Base-by-base conservation (phyloP, 768 basidiomycete species). In the Asterophora lycoperdoides region DNA sequence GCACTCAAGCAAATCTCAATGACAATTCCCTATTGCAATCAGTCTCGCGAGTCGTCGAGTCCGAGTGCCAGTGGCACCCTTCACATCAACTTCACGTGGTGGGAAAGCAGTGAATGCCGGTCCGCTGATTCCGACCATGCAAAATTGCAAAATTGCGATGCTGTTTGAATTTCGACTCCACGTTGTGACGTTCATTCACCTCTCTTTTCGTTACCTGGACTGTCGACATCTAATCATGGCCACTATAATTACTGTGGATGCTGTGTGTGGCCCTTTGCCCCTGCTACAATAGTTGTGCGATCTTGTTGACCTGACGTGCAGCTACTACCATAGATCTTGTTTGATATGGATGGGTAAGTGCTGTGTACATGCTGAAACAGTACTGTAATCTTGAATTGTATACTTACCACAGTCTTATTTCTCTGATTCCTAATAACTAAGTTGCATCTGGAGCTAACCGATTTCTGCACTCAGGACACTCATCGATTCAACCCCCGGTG, bases 401-500 rank as follows among this genome's bases (percentile, higher is more conserved):
- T 23, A 23, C 6, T 3, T 23, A 6, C 23, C 23, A 23, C 3
- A 6, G 3, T 6, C 23, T 6, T 23, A 23, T 23, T 23, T 23
- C 23, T 23, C 23, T 23, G 3, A 23, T 23, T 23, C 23, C 23
- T 23, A 23, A 23, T 23, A 23, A 6, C 23, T 23, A 6, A 23
- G 6, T 23, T 23, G 6, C 6, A 23, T 23, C 23, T 23, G 23
- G n/a, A 10, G 3, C 19, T 40, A 23, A 40, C 23, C 26, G 10
- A 40, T 10, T 17, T 33, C 17, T 35, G 29, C 37, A 44, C 28
- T 10, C 59, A 87, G 85, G 35, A 89, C 85, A 5, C 74, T 86
- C 50, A 79, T 86, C 59, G 89, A 92, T 67, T 90, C 89, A 2
- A 92, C 89, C 4, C 87, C 87, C 1, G 91, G 89, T 4, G 85